Evolutionary conservation across 345 rosid genomes (phyloP).

Genomic region (Gossypium sturtianum): DNA sequence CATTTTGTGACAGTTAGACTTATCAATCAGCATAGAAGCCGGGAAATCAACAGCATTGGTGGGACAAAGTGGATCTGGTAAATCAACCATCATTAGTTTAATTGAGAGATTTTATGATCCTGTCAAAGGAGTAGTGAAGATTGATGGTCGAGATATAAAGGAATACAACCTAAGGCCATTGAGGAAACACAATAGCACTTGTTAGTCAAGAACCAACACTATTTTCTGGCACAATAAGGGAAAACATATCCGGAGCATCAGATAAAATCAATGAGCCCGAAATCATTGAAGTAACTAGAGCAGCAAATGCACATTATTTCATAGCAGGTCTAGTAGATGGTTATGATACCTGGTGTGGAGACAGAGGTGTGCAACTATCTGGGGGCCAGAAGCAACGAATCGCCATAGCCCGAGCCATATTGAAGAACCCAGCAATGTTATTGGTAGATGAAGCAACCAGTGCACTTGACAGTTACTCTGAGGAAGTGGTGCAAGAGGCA

Average conservation of each 20-base stretch:
- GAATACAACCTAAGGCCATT: conserved; percentile 35
- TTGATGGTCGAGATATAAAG: conserved; percentile 34
- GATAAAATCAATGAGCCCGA: conserved; percentile 32
- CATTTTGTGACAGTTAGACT: conserved; percentile 9
- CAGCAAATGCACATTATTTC: conserved; percentile 68
- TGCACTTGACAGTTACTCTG: neutral
- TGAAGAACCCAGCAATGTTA: conserved; percentile 42
- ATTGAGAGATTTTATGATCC: conserved; percentile 66
- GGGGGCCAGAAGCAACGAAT: conserved; percentile 64
- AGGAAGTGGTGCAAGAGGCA: neutral
- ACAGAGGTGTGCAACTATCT: conserved; percentile 50
- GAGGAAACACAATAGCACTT: conserved; percentile 47
- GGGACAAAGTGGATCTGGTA: conserved; percentile 71
- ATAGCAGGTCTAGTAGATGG: conserved; percentile 43
- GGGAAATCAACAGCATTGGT: conserved; percentile 69
- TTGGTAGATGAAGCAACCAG: conserved; percentile 37
- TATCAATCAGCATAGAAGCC: conserved; percentile 41
- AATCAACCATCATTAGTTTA: conserved; percentile 56
- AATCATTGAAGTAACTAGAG: conserved; percentile 43
- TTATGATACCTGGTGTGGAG: conserved; percentile 53
- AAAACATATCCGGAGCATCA: conserved; percentile 24
- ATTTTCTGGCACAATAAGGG: conserved; percentile 44
- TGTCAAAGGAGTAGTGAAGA: conserved; percentile 27
- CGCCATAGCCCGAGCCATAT: conserved; percentile 59
- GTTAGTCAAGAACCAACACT: conserved; percentile 66